Conservation (phyloP, 2,329 filamentous ascomycete genomes). For the Nemania sp. region DNA sequence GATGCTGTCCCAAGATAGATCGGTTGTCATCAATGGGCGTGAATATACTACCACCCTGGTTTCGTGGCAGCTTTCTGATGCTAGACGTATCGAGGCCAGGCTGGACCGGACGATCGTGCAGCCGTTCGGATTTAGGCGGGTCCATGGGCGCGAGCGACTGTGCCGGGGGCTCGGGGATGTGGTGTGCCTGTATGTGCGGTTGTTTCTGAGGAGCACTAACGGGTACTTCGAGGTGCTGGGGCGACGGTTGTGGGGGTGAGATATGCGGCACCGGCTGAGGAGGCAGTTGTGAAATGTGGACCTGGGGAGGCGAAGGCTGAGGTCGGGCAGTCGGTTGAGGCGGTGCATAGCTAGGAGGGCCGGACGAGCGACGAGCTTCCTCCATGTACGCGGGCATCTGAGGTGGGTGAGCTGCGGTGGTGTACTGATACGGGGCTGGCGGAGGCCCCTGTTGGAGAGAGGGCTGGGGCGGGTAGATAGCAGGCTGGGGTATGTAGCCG, state of each 20-base stretch:
- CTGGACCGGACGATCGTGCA: slow-evolving; percentile 59
- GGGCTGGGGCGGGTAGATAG: slow-evolving; percentile 75
- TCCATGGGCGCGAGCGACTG: slow-evolving; percentile 63
- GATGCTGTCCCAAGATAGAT: slow-evolving; percentile 88
- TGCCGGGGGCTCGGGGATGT: slow-evolving; percentile 52
- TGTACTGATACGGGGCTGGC: slow-evolving; percentile 52
- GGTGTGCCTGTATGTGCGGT: slow-evolving; percentile 41
- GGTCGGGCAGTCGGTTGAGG: slow-evolving; percentile 60
- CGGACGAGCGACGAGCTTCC: slow-evolving; percentile 78
- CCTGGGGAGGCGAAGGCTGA: slow-evolving; percentile 71
- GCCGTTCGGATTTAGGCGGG: slow-evolving; percentile 60
- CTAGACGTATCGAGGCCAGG: slow-evolving; percentile 63
- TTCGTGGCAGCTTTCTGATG: slow-evolving; percentile 76
- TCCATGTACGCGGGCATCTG: slow-evolving; percentile 79
- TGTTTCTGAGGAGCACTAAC: slow-evolving; percentile 52
- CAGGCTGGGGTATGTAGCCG: slow-evolving; percentile 85
- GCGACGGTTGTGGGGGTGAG: slow-evolving; percentile 66
- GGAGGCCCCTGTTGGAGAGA: slow-evolving; percentile 57
- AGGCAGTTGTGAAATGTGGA: slow-evolving; percentile 64
- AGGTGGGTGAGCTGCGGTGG: slow-evolving; percentile 55
- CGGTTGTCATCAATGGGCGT: slow-evolving; percentile 95
- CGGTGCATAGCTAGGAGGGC: slow-evolving; percentile 71
- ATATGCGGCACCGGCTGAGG: slow-evolving; percentile 62
- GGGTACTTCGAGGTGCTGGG: slow-evolving; percentile 54
- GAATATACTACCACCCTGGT: slow-evolving; percentile 87